phyloP scores from a whole-genome alignment of 208 protist genomes.

The Trypanosoma mega region DNA sequence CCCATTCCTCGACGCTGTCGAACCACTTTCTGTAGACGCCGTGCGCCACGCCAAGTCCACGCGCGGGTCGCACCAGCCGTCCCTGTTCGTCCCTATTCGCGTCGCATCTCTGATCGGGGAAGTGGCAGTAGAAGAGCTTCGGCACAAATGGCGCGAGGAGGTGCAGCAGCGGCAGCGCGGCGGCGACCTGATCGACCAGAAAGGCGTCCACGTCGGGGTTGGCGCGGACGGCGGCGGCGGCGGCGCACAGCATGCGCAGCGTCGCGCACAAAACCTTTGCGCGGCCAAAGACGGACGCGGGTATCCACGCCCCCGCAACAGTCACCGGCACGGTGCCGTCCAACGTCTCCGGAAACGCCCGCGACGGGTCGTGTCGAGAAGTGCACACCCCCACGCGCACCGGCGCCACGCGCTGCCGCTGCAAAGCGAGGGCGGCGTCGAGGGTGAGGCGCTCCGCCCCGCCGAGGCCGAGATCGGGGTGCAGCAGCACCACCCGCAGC shows the following conservation, averaged over 20 bases:
- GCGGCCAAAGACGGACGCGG: constrained; percentile 74
- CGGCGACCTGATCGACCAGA: constrained; percentile 94
- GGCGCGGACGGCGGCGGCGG: constrained; percentile 41
- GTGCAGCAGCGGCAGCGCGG: constrained; percentile 81
- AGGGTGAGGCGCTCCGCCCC: constrained; percentile 98
- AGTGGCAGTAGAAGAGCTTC: constrained; percentile 99
- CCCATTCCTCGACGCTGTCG: constrained; percentile 76
- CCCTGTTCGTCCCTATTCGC: constrained; percentile 55
- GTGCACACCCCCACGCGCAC: constrained; percentile 88
- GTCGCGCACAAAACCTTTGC: constrained; percentile 86
- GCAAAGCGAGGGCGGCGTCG: constrained; percentile 93
- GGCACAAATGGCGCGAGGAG: constrained; percentile 47
- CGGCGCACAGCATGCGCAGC: constrained; percentile 83
- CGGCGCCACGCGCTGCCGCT: constrained; percentile 56
- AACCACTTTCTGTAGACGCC: constrained; percentile 85
- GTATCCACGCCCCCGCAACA: constrained; percentile 87
- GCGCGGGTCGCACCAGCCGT: constrained; percentile 20
- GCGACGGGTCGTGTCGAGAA: constrained; percentile 87
- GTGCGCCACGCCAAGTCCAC: constrained; percentile 32
- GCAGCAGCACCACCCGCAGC: constrained; percentile 89
- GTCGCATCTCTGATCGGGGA: constrained; percentile 95
- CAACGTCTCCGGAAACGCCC: constrained; percentile 94
- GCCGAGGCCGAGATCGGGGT: constrained; percentile 96
- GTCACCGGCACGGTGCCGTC: constrained; percentile 89
- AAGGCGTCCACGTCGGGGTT: constrained; percentile 70